A percentile compares a stretch with the other conserved stretches of the same genome.
Evolutionary conservation across 768 basidiomycete species (phyloP).

Genomic region (Hemileccinum impolitum): DNA sequence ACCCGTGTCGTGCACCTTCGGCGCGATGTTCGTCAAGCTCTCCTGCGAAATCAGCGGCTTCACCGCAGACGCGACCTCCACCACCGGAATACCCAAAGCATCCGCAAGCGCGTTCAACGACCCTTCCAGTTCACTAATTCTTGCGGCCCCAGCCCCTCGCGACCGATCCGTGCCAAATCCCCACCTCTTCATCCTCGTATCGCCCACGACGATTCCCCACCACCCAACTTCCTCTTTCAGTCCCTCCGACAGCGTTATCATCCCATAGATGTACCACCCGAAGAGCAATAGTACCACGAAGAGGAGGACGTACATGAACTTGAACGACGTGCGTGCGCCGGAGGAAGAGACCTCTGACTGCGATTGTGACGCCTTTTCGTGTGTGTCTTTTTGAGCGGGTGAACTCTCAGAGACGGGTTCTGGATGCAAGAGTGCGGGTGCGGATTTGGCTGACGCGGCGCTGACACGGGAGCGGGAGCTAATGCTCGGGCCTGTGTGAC

Average conservation of each 20-base stretch:
- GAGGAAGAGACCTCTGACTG: conserved; percentile 4
- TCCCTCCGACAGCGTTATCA: conserved; percentile 44
- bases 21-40: conserved; percentile 52
- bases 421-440: background rate
- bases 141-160: background rate
- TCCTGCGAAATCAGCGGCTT: conserved; percentile 58
- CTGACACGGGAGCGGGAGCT: background rate
- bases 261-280: conserved; percentile 51
- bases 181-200: background rate
- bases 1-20: conserved; percentile 41
- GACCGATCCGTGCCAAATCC: conserved; percentile 6
- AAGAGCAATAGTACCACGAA: conserved; percentile 40
- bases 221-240: conserved; percentile 51
- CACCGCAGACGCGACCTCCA: conserved; percentile 62
- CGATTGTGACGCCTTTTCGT: conserved; percentile 1
- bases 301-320: conserved; percentile 49
- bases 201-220: conserved; percentile 38
- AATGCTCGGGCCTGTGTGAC: conserved; percentile 18
- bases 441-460: conserved; percentile 3
- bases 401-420: background rate
- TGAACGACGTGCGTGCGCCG: conserved; percentile 11
- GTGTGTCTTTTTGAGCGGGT: background rate
- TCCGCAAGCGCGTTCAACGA: conserved; percentile 58
- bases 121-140: conserved; percentile 42
- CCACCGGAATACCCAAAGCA: conserved; percentile 58